These are phyloP conservation scores for Benincasa hispida DNA, from an alignment of 306 rosid genomes.

Conservation along the genomic window DNA sequence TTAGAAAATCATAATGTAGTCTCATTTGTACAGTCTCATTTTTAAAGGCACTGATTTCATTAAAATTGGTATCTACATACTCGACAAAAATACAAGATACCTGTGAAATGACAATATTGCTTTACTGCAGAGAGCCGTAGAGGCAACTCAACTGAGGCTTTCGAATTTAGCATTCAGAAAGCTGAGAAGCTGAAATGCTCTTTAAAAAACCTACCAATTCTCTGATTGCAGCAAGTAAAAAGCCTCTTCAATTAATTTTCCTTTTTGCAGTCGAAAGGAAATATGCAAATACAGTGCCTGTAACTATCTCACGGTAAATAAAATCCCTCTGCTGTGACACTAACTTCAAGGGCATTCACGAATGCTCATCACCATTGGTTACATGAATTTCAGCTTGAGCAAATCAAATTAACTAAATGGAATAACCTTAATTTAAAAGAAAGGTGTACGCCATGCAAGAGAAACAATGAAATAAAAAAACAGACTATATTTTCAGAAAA, in stretches of 20 bases:
- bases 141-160: not conserved
- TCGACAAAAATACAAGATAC: not conserved
- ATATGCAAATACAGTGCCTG: not conserved
- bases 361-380: not conserved
- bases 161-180: not conserved
- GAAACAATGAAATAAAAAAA: not conserved
- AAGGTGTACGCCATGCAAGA: not conserved
- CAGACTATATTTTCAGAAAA: not conserved
- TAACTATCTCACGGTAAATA: not conserved
- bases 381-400: not conserved
- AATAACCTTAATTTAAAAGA: not conserved
- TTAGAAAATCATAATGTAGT: not conserved
- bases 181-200: not conserved
- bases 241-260: not conserved
- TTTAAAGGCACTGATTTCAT: not conserved
- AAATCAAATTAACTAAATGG: not conserved
- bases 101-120: not conserved
- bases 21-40: not conserved
- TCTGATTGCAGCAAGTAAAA: not conserved
- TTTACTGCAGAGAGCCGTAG: not conserved
- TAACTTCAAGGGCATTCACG: not conserved
- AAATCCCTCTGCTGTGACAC: not conserved
- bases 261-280: not conserved
- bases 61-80: not conserved
- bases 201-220: not conserved